These are phyloP conservation scores for Cicer judaicum DNA, from an alignment of 306 rosid genomes.

Conservation along the genomic window DNA sequence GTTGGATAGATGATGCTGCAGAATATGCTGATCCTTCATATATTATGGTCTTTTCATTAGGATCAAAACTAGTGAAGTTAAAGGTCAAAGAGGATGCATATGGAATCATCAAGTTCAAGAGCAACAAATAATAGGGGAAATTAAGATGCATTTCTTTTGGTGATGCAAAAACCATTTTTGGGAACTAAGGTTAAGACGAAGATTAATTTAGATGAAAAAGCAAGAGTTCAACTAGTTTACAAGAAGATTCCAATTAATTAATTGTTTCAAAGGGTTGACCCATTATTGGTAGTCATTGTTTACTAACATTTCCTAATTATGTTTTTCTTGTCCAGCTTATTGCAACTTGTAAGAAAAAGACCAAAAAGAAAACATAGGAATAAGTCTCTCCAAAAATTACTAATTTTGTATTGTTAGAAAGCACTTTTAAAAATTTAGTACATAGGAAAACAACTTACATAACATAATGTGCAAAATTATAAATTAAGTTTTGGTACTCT, in stretches of 20 bases:
- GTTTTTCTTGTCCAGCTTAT: neutral
- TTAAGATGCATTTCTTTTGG: slow-evolving; percentile 1
- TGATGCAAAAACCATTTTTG: neutral
- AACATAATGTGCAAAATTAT: too few species aligned
- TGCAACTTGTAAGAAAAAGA: neutral
- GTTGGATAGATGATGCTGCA: slow-evolving; percentile 17
- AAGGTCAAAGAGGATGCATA: slow-evolving; percentile 33
- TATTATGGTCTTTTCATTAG: neutral
- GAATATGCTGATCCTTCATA: slow-evolving; percentile 14
- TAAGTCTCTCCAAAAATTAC: neutral
- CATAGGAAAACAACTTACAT: too few species aligned
- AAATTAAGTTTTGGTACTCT: too few species aligned
- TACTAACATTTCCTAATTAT: neutral
- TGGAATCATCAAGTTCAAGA: slow-evolving; percentile 36
- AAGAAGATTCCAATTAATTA: neutral
- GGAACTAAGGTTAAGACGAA: neutral
- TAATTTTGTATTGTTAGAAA: too few species aligned
- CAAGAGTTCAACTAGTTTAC: neutral
- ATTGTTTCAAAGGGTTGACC: too few species aligned
- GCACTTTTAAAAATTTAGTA: too few species aligned
- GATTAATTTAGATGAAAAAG: neutral
- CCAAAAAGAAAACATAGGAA: neutral
- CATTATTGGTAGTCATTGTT: neutral
- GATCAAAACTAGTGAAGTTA: slow-evolving; percentile 32
- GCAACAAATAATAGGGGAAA: slow-evolving; percentile 4